Base-by-base conservation (phyloP, 208 protist genomes). In the Leishmania mexicana region DNA sequence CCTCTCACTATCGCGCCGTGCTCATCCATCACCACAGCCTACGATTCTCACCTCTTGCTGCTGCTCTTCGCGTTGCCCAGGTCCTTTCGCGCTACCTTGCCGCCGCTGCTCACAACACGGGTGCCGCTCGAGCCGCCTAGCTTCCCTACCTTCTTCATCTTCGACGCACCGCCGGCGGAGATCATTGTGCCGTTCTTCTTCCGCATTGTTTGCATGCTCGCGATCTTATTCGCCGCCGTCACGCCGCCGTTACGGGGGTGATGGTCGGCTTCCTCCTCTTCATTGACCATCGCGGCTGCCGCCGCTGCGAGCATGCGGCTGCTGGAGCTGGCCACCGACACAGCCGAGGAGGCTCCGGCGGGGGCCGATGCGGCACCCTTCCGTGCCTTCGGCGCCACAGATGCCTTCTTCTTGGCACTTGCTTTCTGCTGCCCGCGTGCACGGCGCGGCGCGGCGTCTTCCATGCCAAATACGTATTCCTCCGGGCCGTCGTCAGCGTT, bases 401-500 rank as follows among this genome's bases (percentile, higher is more conserved):
- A 35, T 38, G 7, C 47, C 19, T 31, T 58, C 70, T 85, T 89
- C 65, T 77, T 80, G 35, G 76, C 79, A 2, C n/a, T 47, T 3
- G 58, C 67, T 21, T 67, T 79, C 38, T 21, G 45, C 15, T 67
- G n/a, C 17, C 58, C 75, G 21, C 45, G 5, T 2, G 79, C 83
- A 21, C 81, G 83, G 28, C 81, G 87, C 28, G 87, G 85, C 19
- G 85, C 87, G 31, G 82, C 71, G 68, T 95, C 90, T 15, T 90
- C 84, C 77, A 93, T 86, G 51, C 87, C 85, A 68, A 96, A 89
- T 17, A 93, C 83, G 76, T 89, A 96, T 83, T 96, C 93, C 83
- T 95, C 92, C 40, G 91, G 89, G 2, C 57, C 90, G 62, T 93
- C 87, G 19, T 81, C 79, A 54, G 81, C 76, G 6, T 83, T 78